phyloP scores from a whole-genome alignment of 257 asterid species.

The Mentha longifolia region DNA sequence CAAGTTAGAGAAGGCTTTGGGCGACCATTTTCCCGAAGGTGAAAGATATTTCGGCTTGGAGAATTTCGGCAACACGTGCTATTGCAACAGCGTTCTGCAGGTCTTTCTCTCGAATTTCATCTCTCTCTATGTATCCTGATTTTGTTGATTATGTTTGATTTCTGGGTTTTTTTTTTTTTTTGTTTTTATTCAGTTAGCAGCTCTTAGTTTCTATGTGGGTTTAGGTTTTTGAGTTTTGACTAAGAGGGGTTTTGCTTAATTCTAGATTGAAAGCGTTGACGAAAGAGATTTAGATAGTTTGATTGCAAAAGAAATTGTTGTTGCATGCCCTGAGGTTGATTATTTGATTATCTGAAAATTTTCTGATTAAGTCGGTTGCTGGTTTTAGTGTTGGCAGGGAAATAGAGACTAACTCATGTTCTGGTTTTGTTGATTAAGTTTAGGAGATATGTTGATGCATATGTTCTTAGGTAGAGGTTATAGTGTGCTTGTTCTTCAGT shows the following conservation, averaged over 20 bases:
- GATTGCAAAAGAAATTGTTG: not conserved
- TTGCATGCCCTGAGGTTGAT: conserved; percentile 3
- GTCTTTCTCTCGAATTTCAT: conserved; percentile 24
- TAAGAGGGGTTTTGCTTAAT: not conserved
- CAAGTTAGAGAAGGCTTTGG: conserved; percentile 71
- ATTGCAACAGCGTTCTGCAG: conserved; percentile 75
- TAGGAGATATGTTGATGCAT: conserved; percentile 7
- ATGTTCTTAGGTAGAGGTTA: not conserved
- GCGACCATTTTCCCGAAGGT: conserved; percentile 80
- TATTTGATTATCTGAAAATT: conserved; percentile 21
- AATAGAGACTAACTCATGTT: not conserved
- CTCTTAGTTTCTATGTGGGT: conserved; percentile 1
- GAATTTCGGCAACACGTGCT: conserved; percentile 78
- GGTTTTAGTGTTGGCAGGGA: conserved; percentile 7
- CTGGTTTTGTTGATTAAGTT: conserved; percentile 13
- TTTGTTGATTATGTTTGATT: conserved; percentile 7
- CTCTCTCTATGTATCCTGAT: not conserved
- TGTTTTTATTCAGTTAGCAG: not conserved
- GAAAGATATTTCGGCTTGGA: conserved; percentile 76
- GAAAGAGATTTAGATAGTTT: conserved; percentile 7
- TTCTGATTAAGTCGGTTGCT: conserved; percentile 16
- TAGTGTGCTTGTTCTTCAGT: conserved; percentile 3
- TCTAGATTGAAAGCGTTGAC: conserved; percentile 7
- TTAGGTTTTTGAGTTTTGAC: conserved; percentile 18
- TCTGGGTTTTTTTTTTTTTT: not conserved